Percentiles rank a stretch among this genome's conserved stretches.
phyloP scores from a whole-genome alignment of 352 stramenopile genomes.

The Halophytophthora batemanensis region DNA sequence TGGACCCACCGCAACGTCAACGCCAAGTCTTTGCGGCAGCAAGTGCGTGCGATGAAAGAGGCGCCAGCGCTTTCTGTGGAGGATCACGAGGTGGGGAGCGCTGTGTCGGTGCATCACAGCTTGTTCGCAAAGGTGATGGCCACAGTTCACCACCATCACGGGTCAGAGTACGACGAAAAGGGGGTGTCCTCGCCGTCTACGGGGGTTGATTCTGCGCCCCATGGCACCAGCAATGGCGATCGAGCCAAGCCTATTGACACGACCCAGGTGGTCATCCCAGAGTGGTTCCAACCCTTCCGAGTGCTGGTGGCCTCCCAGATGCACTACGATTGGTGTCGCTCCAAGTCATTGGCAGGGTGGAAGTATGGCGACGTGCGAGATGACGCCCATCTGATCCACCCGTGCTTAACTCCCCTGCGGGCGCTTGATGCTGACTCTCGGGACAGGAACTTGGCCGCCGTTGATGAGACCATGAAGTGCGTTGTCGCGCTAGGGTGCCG shows the following conservation, averaged over 20 bases:
- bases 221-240: slow-evolving; percentile 17
- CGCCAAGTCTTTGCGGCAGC: slow-evolving; percentile 43
- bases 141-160: slow-evolving; percentile 26
- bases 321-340: slow-evolving; percentile 63
- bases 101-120: slow-evolving; percentile 54
- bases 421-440: slow-evolving; percentile 32
- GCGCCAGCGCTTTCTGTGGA: slow-evolving; percentile 34
- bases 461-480: slow-evolving; percentile 61
- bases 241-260: slow-evolving; percentile 40
- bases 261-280: slow-evolving; percentile 20
- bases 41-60: slow-evolving; percentile 42
- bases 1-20: slow-evolving; percentile 71
- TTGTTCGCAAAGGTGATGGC: slow-evolving; percentile 34
- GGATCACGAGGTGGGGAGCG: slow-evolving; percentile 39
- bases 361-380: slow-evolving; percentile 32
- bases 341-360: slow-evolving; percentile 52
- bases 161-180: slow-evolving; percentile 6
- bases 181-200: not conserved
- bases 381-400: slow-evolving; percentile 41
- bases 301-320: slow-evolving; percentile 45
- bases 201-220: not conserved
- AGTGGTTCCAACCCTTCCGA: slow-evolving; percentile 31
- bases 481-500: slow-evolving; percentile 51
- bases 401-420: slow-evolving; percentile 51
- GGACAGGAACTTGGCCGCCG: slow-evolving; percentile 39